These are phyloP conservation scores for Aureobasidium mangrovei DNA, from an alignment of 2,329 filamentous ascomycete species.

Conservation along the genomic window DNA sequence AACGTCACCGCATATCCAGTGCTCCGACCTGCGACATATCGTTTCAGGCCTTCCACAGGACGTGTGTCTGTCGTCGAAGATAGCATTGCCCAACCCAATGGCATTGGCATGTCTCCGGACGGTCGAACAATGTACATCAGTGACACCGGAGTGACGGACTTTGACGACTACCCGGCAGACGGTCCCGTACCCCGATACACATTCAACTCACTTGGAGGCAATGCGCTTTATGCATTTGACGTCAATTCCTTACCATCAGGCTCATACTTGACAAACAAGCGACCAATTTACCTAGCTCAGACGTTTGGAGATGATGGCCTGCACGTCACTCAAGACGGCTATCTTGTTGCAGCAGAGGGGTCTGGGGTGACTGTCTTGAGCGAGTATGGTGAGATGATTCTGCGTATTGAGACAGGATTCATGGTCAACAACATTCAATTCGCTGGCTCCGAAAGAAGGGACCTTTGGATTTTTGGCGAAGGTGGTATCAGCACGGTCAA, in stretches of 20 bases:
- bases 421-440: slow-evolving; percentile 20
- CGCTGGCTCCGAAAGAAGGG: slow-evolving; percentile 14
- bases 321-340: slow-evolving; percentile 18
- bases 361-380: slow-evolving; percentile 18
- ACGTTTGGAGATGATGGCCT: slow-evolving; percentile 18
- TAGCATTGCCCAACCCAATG: slow-evolving; percentile 36
- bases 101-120: slow-evolving; percentile 39
- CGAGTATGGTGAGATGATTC: slow-evolving; percentile 17
- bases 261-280: slow-evolving; percentile 17
- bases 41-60: slow-evolving; percentile 35
- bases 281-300: slow-evolving; percentile 18
- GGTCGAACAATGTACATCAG: slow-evolving; percentile 38
- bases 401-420: slow-evolving; percentile 19
- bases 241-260: slow-evolving; percentile 16
- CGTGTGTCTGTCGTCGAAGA: slow-evolving; percentile 35
- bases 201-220: slow-evolving; percentile 16
- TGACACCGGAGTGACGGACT: slow-evolving; percentile 27
- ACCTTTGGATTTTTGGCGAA: slow-evolving; percentile 19
- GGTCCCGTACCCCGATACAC: slow-evolving; percentile 14
- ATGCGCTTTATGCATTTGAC: slow-evolving; percentile 18
- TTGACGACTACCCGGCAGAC: slow-evolving; percentile 11
- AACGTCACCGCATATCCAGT: slow-evolving; percentile 18
- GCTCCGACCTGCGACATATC: slow-evolving; percentile 30
- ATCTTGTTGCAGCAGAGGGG: slow-evolving; percentile 18
- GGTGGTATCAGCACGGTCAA: slow-evolving; percentile 16